Conservation (phyloP, 2,329 filamentous ascomycete species). For the Penicillium sp. region DNA sequence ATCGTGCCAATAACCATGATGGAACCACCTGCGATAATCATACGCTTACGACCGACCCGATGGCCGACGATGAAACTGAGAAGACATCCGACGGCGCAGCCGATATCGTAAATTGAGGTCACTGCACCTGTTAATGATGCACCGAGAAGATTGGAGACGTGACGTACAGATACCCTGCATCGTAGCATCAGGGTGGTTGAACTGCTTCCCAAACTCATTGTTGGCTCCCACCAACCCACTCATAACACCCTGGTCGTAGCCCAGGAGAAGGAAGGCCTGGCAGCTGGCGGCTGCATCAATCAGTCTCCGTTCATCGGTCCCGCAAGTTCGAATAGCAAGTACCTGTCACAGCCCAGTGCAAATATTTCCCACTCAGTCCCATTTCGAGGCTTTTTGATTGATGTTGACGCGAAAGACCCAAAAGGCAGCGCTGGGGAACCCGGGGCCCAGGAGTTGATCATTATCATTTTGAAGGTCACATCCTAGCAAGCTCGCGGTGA, state of each 20-base stretch:
- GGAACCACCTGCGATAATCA: constrained; percentile 42
- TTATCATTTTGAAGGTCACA: constrained; percentile 1
- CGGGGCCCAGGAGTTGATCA: constrained; percentile 5
- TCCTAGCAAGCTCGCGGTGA: constrained; percentile 3
- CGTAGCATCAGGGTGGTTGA: constrained; percentile 36
- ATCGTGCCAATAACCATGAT: constrained; percentile 48
- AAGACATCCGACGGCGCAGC: constrained; percentile 33
- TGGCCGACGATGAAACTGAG: constrained; percentile 40
- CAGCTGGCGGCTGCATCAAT: constrained; percentile 19
- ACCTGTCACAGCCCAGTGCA: constrained; percentile 25
- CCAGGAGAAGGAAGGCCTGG: constrained; percentile 22
- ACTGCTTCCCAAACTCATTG: constrained; percentile 40
- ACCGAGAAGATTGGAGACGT: not conserved
- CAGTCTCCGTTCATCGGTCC: not conserved
- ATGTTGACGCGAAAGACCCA: not conserved
- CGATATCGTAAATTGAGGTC: constrained; percentile 30
- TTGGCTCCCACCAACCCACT: constrained; percentile 48
- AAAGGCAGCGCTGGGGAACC: not conserved
- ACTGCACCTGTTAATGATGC: not conserved
- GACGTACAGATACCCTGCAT: constrained; percentile 36
- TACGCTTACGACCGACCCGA: constrained; percentile 42
- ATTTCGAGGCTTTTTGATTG: constrained; percentile 6
- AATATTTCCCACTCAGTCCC: constrained; percentile 16
- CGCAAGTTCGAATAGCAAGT: not conserved
- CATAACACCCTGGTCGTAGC: constrained; percentile 41